A percentile compares a stretch with the other conserved stretches of the same genome.
These are phyloP conservation scores for Nyssa sinensis DNA, from an alignment of 148 eudicot species.

Conservation along the genomic window DNA sequence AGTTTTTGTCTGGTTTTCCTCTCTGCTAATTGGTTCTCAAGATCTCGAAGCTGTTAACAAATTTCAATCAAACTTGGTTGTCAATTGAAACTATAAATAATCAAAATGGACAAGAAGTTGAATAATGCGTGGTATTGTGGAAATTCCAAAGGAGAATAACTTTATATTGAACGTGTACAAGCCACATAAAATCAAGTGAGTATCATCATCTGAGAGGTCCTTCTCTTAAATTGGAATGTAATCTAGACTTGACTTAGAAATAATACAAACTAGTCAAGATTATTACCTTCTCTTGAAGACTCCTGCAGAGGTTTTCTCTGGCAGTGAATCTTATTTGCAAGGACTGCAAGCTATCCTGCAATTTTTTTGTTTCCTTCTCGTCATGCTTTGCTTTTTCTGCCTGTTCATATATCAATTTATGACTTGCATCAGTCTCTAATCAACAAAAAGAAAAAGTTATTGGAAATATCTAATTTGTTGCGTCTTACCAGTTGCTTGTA, in stretches of 20 bases:
- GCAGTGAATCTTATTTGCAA: constrained; percentile 77
- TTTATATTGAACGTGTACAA: not conserved
- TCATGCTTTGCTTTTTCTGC: constrained; percentile 86
- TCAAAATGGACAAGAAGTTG: too few species aligned
- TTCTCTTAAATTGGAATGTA: too few species aligned
- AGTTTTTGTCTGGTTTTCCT: constrained; percentile 74
- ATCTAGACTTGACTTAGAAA: too few species aligned
- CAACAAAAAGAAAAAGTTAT: not conserved
- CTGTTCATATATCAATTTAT: constrained; percentile 29
- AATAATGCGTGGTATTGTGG: too few species aligned
- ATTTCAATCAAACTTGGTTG: not conserved
- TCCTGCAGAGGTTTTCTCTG: constrained; percentile 66
- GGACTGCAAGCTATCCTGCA: constrained; percentile 80
- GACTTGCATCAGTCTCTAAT: not conserved
- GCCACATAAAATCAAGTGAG: not conserved
- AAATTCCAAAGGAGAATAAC: not conserved
- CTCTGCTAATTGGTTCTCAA: constrained; percentile 77
- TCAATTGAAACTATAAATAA: not conserved
- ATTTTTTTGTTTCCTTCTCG: constrained; percentile 80
- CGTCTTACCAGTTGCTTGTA: constrained; percentile 82
- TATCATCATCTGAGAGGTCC: not conserved
- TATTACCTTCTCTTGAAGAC: constrained; percentile 82
- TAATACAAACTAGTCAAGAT: not conserved
- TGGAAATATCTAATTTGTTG: not conserved
- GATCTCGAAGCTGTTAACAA: constrained; percentile 63